These are phyloP conservation scores for Penicillium sp. DNA, from an alignment of 2,329 filamentous ascomycete genomes.

Conservation along the genomic window DNA sequence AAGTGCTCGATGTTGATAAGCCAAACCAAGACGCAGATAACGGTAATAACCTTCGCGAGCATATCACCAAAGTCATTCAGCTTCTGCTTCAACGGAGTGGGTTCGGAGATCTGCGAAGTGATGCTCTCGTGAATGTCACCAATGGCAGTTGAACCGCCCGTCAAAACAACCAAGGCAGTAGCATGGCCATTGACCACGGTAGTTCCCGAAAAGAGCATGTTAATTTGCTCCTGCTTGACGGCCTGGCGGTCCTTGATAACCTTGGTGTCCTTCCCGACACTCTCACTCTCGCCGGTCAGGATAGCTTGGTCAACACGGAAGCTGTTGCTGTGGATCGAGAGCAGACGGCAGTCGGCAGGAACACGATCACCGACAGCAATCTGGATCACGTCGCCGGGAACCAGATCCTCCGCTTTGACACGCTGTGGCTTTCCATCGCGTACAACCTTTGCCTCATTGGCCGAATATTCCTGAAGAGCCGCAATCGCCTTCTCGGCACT, in stretches of 20 bases:
- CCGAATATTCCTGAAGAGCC: conserved; percentile 96
- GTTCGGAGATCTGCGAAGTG: conserved; percentile 94
- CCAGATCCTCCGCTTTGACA: conserved; percentile 93
- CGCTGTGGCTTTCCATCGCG: conserved; percentile 77
- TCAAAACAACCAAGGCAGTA: conserved; percentile 84
- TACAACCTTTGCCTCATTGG: conserved; percentile 92
- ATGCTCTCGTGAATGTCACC: conserved; percentile 99
- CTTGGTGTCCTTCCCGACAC: conserved; percentile 77
- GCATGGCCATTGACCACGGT: conserved; percentile 94
- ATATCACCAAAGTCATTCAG: conserved; percentile 96
- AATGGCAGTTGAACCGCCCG: conserved; percentile 87
- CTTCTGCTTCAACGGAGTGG: conserved; percentile 96
- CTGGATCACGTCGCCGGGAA: conserved; percentile 88
- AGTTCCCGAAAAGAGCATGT: conserved; percentile 97
- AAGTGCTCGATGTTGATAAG: conserved; percentile 98
- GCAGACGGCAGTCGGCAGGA: conserved; percentile 86
- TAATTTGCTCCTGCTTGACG: conserved; percentile 95
- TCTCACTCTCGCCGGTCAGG: conserved; percentile 95
- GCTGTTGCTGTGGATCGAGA: conserved; percentile 93
- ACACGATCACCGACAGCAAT: conserved; percentile 89
- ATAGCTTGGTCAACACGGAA: conserved; percentile 97
- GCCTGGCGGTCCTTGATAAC: conserved; percentile 74
- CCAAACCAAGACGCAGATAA: conserved; percentile 96
- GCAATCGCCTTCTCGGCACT: conserved; percentile 98
- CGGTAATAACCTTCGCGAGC: conserved; percentile 95